Percentiles rank a stretch among this genome's conserved stretches.
phyloP scores from a whole-genome alignment of 2,329 filamentous ascomycete species.

The Colletotrichum higginsianum region DNA sequence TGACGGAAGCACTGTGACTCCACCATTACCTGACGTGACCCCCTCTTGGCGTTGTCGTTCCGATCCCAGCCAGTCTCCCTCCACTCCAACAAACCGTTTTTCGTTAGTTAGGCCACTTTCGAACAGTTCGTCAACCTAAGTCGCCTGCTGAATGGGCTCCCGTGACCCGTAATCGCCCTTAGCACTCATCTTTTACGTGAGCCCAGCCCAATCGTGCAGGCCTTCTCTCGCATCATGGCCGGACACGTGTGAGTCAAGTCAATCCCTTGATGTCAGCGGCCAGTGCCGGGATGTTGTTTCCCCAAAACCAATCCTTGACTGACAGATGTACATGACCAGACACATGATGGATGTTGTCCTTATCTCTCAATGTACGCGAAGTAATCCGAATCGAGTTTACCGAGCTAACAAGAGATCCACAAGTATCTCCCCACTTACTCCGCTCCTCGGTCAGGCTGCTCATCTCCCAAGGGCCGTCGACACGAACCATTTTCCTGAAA shows the following conservation, averaged over 20 bases:
- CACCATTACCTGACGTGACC: background rate
- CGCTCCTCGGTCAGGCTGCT: conserved; percentile 53
- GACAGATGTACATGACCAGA: conserved; percentile 40
- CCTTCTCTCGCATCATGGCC: conserved; percentile 2
- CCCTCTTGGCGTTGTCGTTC: background rate
- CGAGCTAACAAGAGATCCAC: conserved; percentile 18
- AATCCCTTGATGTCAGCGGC: too few relatives aligned
- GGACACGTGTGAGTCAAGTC: conserved; percentile 24
- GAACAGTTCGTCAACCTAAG: background rate
- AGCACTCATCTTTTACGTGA: conserved; percentile 13
- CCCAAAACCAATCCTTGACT: background rate
- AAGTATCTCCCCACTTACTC: conserved; percentile 51
- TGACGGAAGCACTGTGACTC: conserved; percentile 32
- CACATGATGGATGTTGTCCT: conserved; percentile 60
- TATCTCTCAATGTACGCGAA: conserved; percentile 53
- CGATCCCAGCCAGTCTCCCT: background rate
- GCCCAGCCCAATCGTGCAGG: background rate
- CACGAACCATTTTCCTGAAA: conserved; percentile 52
- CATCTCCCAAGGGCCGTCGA: conserved; percentile 49
- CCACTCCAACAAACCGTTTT: background rate
- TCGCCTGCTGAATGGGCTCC: conserved; percentile 12
- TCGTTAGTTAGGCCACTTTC: background rate
- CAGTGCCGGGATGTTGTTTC: background rate
- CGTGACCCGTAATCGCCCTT: conserved; percentile 13
- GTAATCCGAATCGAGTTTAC: background rate